Base-by-base conservation (phyloP, 345 rosid genomes). In the Eucalyptus tenuipes region DNA sequence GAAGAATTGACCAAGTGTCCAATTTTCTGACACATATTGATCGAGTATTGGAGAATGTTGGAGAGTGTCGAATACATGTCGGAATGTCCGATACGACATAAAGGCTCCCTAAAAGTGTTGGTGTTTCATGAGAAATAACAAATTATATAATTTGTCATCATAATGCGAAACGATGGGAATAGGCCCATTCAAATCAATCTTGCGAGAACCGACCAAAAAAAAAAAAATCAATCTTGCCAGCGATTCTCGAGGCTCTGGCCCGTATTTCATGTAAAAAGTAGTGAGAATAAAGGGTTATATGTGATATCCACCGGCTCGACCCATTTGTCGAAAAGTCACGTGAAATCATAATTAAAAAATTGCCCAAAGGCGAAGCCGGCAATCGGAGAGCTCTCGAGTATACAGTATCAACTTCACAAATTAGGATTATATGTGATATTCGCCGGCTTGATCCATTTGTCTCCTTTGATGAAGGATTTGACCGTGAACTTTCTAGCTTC, bases 271-370 rank as follows among this genome's bases (percentile, higher is more conserved):
- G 31, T 53, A 27, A 27, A 61, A 61, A 2, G 29, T 61, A 13
- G 68, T 29, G 68, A 20, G 57, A 53, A 53, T 4, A 8, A 53
- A 7, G 57, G 57, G 2, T 53, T 91, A 90, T 90, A 90, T 40
- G 88, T 90, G 85, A 93, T 89, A 49, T 91, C 91, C 24, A 94
- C 88, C 8, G 89, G 64, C 50, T 93, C 86, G 33, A 95, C 87
- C 97, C 97, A 95, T 24, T 71, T 90, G 15, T 93, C 85, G 1
- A 95, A 93, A 44, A 93, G 96, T 68, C 95, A 96, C 91, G 92
- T 29, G 80, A n/a, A 66, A 8, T 29, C 44, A 6, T 2, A 33
- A 40, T 14, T 10, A 1, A n/a, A n/a, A 31, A 33, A 27, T 84
- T 84, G 29, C 47, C 27, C 64, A 66, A 66, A 29, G 2, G 29